phyloP scores from a whole-genome alignment of 2,329 filamentous ascomycete genomes.

The Colletotrichum liaoningense region DNA sequence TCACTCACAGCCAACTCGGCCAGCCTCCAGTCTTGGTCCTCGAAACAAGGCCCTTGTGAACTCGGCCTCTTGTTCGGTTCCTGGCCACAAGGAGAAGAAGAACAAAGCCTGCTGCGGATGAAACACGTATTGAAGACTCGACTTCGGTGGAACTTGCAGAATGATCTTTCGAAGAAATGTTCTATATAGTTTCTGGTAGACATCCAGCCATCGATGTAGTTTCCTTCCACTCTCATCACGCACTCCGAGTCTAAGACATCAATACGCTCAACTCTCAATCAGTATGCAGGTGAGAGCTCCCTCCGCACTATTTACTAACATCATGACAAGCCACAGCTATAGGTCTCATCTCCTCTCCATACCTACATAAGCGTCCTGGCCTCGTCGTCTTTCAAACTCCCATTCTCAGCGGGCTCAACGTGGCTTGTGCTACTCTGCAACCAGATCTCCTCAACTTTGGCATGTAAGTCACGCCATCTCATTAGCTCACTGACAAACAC shows the following conservation, averaged over 20 bases:
- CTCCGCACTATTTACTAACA: background rate
- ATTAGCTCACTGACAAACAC: background rate
- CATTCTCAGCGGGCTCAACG: background rate
- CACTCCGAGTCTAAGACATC: background rate
- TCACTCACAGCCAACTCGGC: background rate
- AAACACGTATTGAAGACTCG: background rate
- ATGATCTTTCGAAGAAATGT: background rate
- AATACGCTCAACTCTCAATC: too few relatives aligned
- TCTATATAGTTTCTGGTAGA: background rate
- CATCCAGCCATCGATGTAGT: rapidly evolving
- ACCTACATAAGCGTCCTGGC: too few relatives aligned
- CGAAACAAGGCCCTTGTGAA: background rate
- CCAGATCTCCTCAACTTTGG: too few relatives aligned
- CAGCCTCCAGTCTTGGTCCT: background rate
- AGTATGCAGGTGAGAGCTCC: background rate
- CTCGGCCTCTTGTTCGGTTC: background rate
- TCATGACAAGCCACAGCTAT: background rate
- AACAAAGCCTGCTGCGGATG: background rate
- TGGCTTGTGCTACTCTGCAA: background rate
- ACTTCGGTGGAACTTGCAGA: background rate
- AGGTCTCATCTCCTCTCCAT: background rate
- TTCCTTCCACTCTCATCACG: background rate
- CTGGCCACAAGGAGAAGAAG: background rate
- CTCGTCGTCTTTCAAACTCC: background rate
- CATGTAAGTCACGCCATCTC: background rate